Percentiles rank a stretch among this genome's conserved stretches.
Evolutionary conservation across 1,284 basidiomycete genomes (phyloP).

Genomic region (Puccinia novopanici): DNA sequence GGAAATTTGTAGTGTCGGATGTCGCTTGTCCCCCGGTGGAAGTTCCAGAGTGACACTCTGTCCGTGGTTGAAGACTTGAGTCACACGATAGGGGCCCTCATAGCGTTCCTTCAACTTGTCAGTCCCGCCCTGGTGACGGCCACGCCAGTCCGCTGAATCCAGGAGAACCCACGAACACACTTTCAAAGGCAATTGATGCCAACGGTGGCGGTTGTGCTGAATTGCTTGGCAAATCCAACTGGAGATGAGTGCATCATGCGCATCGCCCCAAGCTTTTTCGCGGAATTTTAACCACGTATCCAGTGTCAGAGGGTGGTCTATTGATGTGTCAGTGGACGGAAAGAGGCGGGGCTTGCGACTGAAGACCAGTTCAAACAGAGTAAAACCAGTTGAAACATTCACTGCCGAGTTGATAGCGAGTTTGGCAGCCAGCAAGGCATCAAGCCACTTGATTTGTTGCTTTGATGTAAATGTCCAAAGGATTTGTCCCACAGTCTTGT

Average conservation of each 20-base stretch:
- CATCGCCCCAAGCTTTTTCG: neutral
- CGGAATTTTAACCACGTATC: neutral
- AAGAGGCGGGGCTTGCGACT: conserved; percentile 20
- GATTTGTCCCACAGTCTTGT: conserved; percentile 59
- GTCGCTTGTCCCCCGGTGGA: neutral
- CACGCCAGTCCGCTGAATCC: no score
- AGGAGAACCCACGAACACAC: neutral
- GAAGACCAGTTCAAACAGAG: conserved; percentile 52
- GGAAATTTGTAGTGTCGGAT: conserved; percentile 19
- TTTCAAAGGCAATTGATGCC: neutral
- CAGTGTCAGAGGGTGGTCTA: neutral
- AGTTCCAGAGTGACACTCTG: conserved; percentile 17
- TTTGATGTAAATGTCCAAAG: conserved; percentile 50
- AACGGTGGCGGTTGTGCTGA: conserved; percentile 3
- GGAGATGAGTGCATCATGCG: neutral
- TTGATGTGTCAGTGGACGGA: neutral
- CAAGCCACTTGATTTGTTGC: conserved; percentile 50
- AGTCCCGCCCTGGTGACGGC: neutral
- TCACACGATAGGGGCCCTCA: conserved; percentile 15
- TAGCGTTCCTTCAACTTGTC: conserved; percentile 20
- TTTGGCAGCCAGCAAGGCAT: conserved; percentile 48
- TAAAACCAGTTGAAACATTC: conserved; percentile 52
- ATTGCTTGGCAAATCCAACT: conserved; percentile 8
- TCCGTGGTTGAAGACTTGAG: conserved; percentile 5
- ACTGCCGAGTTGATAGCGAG: conserved; percentile 51